phyloP scores from a whole-genome alignment of 371 early-diverging fungal genomes.

The Coemansia sp. region DNA sequence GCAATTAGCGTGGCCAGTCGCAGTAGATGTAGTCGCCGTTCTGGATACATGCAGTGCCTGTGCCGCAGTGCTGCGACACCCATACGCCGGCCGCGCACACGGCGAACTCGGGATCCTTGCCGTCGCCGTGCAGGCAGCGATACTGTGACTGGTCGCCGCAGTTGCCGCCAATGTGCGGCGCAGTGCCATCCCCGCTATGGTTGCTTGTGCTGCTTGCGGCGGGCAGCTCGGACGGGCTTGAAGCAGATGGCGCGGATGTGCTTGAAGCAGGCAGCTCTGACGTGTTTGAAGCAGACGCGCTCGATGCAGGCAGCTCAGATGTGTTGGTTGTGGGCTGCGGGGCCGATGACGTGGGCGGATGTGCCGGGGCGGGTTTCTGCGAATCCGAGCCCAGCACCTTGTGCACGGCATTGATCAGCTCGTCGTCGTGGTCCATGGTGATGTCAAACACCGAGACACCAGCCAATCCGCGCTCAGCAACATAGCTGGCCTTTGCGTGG shows the following conservation, averaged over 20 bases:
- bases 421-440: slow-evolving; percentile 52
- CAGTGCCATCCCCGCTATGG: background rate
- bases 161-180: background rate
- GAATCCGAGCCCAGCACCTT: background rate
- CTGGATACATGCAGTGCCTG: slow-evolving; percentile 2
- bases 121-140: background rate
- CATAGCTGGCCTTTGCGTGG: slow-evolving; percentile 58
- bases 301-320: background rate
- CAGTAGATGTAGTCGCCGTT: slow-evolving; percentile 2
- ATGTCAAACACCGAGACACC: slow-evolving; percentile 65
- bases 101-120: slow-evolving; percentile 1
- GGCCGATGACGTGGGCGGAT: background rate
- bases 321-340: background rate
- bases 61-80: slow-evolving; percentile 4
- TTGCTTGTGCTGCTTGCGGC: background rate
- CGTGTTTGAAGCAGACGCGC: background rate
- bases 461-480: slow-evolving; percentile 52
- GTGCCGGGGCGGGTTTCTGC: background rate
- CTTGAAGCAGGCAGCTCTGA: background rate
- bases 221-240: background rate
- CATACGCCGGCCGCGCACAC: background rate
- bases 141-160: slow-evolving; percentile 1
- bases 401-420: slow-evolving; percentile 13
- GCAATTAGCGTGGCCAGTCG: slow-evolving; percentile 6
- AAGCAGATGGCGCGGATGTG: background rate